These are phyloP conservation scores for Candida tammaniensis DNA, from an alignment of 805 yeast genomes.

Conservation along the genomic window DNA sequence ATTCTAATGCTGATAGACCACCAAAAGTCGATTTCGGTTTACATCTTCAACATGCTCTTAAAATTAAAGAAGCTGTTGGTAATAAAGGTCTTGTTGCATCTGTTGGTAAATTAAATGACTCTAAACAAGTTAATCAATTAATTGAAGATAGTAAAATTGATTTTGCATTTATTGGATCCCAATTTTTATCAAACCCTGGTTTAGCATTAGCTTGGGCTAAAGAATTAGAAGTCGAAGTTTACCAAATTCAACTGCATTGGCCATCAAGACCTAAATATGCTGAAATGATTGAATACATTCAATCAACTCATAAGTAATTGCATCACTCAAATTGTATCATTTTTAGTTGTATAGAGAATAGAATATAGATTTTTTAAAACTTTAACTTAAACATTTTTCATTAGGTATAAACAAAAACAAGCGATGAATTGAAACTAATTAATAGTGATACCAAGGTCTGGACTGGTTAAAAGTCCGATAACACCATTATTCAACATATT, in stretches of 20 bases:
- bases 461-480: constrained; percentile 14
- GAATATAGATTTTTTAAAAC: too few species aligned
- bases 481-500: constrained; percentile 17
- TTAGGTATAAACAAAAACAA: too few species aligned
- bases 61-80: constrained; percentile 44
- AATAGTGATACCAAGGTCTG: constrained; percentile 16
- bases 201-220: constrained; percentile 50
- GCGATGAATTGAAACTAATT: too few species aligned
- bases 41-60: constrained; percentile 39
- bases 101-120: constrained; percentile 42
- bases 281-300: constrained; percentile 11
- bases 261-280: constrained; percentile 17
- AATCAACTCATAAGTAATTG: constrained; percentile 6
- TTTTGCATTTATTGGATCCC: constrained; percentile 45
- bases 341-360: not conserved
- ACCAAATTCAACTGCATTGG: constrained; percentile 19
- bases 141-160: constrained; percentile 45
- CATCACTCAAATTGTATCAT: not conserved
- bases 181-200: constrained; percentile 49
- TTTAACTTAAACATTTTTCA: too few species aligned
- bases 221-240: constrained; percentile 40
- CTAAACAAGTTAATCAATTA: constrained; percentile 33
- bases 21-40: constrained; percentile 21
- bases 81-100: constrained; percentile 41
- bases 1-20: constrained; percentile 26